Evolutionary conservation across 2,329 filamentous ascomycete genomes (phyloP).

Genomic region (Lecanicillium sp.): DNA sequence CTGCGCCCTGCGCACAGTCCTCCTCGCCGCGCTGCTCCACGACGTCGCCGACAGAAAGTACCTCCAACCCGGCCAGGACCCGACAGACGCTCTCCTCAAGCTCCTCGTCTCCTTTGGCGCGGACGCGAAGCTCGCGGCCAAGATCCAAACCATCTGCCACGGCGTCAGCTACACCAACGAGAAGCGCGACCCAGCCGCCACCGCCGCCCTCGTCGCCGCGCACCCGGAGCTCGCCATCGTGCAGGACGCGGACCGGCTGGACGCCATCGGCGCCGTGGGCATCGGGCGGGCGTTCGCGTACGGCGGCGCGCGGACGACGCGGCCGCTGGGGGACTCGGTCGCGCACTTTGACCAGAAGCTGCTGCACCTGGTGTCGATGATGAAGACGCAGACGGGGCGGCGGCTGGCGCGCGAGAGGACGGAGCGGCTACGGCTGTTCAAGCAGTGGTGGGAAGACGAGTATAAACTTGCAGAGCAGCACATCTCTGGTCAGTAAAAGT

Average conservation of each 20-base stretch:
- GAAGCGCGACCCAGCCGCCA: conserved; percentile 51
- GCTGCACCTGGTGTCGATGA: conserved; percentile 55
- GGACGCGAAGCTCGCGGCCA: conserved; percentile 49
- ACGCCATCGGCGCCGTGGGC: conserved; percentile 82
- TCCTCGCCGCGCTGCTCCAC: conserved; percentile 69
- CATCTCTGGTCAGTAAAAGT: too few species aligned
- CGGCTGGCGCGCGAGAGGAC: conserved; percentile 49
- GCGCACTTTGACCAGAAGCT: conserved; percentile 74
- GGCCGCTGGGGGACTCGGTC: conserved; percentile 58
- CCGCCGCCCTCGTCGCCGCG: conserved; percentile 49
- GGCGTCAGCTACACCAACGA: conserved; percentile 79
- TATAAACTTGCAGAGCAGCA: not conserved
- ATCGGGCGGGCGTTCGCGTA: conserved; percentile 62
- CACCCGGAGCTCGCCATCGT: conserved; percentile 66
- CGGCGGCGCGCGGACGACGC: conserved; percentile 53
- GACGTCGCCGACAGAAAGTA: conserved; percentile 89
- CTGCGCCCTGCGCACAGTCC: conserved; percentile 43
- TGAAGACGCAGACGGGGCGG: conserved; percentile 55
- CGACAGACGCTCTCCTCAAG: conserved; percentile 47
- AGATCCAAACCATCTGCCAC: conserved; percentile 65
- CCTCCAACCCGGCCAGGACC: conserved; percentile 49
- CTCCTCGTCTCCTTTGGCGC: conserved; percentile 55
- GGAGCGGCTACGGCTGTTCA: conserved; percentile 45
- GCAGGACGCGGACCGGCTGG: conserved; percentile 85
- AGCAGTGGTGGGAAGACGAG: conserved; percentile 45